Conservation (phyloP, 345 rosid genomes). For the Eucalyptus fibrosa region DNA sequence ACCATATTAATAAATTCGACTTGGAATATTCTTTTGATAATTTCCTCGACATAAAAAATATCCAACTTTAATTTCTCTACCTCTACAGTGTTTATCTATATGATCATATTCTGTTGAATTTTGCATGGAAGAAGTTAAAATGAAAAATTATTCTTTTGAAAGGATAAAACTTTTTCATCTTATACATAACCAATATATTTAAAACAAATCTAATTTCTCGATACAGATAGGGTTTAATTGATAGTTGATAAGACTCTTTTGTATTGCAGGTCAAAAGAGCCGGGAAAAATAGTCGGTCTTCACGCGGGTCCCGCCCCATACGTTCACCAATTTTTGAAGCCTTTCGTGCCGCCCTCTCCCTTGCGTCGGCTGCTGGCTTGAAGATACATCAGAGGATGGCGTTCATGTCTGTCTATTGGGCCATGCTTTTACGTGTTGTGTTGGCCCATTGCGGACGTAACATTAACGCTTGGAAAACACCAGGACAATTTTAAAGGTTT, state of each 20-base stretch:
- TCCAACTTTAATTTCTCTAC: rapidly evolving
- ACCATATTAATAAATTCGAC: neutral
- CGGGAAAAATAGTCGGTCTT: neutral
- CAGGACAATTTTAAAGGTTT: neutral
- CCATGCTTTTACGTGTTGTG: neutral
- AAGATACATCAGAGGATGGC: neutral
- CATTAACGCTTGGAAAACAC: neutral
- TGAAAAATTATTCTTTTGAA: neutral
- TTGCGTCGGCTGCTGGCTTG: neutral
- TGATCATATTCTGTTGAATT: neutral
- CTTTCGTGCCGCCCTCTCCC: neutral
- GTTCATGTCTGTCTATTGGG: neutral
- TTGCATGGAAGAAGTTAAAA: neutral
- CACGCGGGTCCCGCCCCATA: neutral
- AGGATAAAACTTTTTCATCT: neutral
- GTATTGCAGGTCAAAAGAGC: neutral
- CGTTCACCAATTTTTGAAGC: neutral
- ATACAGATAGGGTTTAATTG: neutral
- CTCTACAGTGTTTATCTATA: neutral
- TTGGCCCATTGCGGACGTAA: neutral
- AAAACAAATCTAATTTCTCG: neutral
- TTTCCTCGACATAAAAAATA: neutral
- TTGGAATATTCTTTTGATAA: neutral
- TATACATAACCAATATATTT: neutral
- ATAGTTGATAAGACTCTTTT: neutral